Evolutionary conservation across 2,329 filamentous ascomycete genomes (phyloP), one percentile per base, ranked within the genome.

Genomic region (Bretziella fagacearum): DNA sequence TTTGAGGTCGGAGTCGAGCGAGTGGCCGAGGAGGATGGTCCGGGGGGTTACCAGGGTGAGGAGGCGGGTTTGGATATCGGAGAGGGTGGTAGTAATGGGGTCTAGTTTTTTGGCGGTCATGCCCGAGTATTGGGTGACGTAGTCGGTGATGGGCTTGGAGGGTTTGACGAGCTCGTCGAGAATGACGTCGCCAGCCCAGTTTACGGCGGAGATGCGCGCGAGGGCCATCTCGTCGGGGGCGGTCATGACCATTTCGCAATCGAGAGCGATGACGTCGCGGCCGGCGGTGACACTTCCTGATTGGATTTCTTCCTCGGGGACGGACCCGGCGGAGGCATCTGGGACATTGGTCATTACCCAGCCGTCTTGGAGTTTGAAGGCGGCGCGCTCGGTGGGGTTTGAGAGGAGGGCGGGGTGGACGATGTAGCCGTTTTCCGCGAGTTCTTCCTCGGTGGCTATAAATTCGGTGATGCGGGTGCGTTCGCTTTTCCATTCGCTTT

Each of bases 221-320:
- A 98, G 75, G 29, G 87, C 84, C 53, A 81, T 84, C 53, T 84
- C 74, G 41, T 77, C 77, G 51, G 81, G 77, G 51, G 79, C 82
- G 2, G 86, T 93, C 64, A 85, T 79, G 60, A 87, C 94, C 91
- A 98, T 98, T 63, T 98, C 91, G 63, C 91, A 98, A 60, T 98
- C 91, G 47, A 98, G 68, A 1, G 85, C 81, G 42, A 93, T 66
- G 8, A 95, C 66, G 30, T 80, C 73, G 52, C 85, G 76, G 29
- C 87, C 91, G 25, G 77, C 84, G 0, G 85, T 93, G 49, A 94
- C 66, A 60, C 85, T 89, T 47, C 86, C 89, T 54, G 79, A 66
- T 60, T 93, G 70, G 50, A 93, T 77, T 46, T 86, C 74, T 4
- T 63, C 60, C 44, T 86, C 81, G 2, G 80, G 75, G 5, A 81